phyloP scores from a whole-genome alignment of 1,284 basidiomycete species.

The Volvariella surrecta region DNA sequence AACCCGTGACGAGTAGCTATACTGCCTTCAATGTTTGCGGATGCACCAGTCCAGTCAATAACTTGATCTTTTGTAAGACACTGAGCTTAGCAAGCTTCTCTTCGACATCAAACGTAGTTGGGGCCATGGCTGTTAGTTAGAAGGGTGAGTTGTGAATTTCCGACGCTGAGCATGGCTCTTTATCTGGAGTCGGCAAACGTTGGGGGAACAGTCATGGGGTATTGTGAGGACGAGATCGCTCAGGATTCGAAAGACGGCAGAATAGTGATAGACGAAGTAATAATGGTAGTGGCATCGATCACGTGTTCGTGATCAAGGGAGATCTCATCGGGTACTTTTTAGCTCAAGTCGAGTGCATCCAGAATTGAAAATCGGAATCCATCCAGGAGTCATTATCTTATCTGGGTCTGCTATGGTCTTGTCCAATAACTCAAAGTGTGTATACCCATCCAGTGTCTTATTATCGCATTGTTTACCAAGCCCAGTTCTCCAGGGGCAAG shows the following conservation, averaged over 20 bases:
- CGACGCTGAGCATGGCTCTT: too few species aligned
- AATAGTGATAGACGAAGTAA: too few species aligned
- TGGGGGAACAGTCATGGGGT: too few species aligned
- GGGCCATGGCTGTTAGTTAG: conserved; percentile 10
- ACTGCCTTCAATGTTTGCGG: not conserved
- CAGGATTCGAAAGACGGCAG: too few species aligned
- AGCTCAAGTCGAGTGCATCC: too few species aligned
- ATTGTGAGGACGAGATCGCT: too few species aligned
- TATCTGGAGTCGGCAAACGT: too few species aligned
- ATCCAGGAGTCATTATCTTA: conserved; percentile 1
- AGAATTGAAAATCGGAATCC: conserved; percentile 2
- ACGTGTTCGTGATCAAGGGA: too few species aligned
- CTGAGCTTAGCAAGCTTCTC: conserved; percentile 27
- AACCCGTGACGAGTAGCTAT: not conserved
- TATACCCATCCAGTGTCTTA: not conserved
- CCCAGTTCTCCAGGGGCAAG: conserved; percentile 18
- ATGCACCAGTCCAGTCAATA: conserved; percentile 31
- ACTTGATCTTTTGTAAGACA: conserved; percentile 32
- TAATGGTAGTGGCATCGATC: too few species aligned
- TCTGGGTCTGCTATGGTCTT: not conserved
- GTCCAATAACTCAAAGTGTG: not conserved
- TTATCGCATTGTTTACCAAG: too few species aligned
- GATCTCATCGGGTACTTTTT: too few species aligned
- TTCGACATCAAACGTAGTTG: conserved; percentile 24
- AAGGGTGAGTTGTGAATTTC: too few species aligned